These are phyloP conservation scores for Ophiostoma australiae DNA, from an alignment of 2,329 filamentous ascomycete genomes.

Conservation along the genomic window DNA sequence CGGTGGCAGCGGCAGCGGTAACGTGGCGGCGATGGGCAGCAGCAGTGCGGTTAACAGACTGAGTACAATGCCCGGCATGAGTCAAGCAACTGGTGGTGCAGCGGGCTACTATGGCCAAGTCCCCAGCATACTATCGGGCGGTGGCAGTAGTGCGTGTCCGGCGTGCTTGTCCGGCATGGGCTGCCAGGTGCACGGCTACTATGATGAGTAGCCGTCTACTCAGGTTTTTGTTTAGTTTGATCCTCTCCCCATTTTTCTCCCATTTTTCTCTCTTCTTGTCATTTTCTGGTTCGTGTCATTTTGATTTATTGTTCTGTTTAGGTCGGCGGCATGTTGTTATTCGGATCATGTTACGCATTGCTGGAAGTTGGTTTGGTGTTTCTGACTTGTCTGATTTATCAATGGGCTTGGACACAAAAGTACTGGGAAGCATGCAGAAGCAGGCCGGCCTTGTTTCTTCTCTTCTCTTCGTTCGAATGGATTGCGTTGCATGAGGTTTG, in stretches of 20 bases:
- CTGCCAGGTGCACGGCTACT: constrained; percentile 26
- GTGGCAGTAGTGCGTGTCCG: constrained; percentile 17
- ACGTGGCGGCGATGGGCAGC: neutral
- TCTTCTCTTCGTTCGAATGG: neutral
- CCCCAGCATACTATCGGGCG: neutral
- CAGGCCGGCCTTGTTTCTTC: neutral
- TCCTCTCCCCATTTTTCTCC: neutral
- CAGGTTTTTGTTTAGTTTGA: neutral
- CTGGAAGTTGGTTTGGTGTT: neutral
- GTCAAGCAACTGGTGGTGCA: neutral
- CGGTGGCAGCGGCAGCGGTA: neutral
- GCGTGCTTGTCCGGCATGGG: constrained; percentile 27
- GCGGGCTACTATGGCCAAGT: constrained; percentile 21
- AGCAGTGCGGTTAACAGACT: neutral
- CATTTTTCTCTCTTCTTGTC: neutral
- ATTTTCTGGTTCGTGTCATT: neutral
- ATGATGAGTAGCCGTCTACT: constrained; percentile 16
- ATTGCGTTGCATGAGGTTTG: neutral
- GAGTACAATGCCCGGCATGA: neutral
- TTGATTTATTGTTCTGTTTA: neutral
- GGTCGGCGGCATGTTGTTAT: neutral
- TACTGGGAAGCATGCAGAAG: neutral
- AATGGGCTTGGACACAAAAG: neutral
- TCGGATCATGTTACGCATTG: neutral
- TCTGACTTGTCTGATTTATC: neutral